A percentile compares a stretch with the other conserved stretches of the same genome.
phyloP scores from a whole-genome alignment of 345 rosid genomes.

The Nephelium lappaceum region DNA sequence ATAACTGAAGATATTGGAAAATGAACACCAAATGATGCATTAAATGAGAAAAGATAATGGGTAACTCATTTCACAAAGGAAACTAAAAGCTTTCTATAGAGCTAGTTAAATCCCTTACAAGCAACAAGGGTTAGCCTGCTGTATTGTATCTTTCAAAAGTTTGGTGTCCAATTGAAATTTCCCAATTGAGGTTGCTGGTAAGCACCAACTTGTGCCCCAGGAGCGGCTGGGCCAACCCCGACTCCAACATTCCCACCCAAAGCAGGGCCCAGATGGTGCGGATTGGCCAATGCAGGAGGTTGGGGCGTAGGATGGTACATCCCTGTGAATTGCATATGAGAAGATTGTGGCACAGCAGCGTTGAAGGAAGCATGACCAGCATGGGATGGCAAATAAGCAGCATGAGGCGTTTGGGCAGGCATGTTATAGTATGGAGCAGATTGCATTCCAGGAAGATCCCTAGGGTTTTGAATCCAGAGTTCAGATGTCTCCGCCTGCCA shows the following conservation, averaged over 20 bases:
- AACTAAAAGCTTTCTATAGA: conserved; percentile 31
- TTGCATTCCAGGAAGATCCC: conserved; percentile 72
- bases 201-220: conserved; percentile 79
- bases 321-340: conserved; percentile 92
- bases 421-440: conserved; percentile 78
- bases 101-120: conserved; percentile 51
- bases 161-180: conserved; percentile 87
- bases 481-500: conserved; percentile 87
- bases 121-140: conserved; percentile 36
- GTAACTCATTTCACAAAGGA: conserved; percentile 35
- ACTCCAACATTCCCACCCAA: conserved; percentile 85
- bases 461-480: conserved; percentile 88
- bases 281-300: conserved; percentile 64
- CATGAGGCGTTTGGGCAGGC: conserved; percentile 82
- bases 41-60: conserved; percentile 24
- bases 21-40: conserved; percentile 24
- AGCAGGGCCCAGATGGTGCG: conserved; percentile 82
- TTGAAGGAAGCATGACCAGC: conserved; percentile 78
- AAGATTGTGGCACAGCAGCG: conserved; percentile 79
- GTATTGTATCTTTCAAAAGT: conserved; percentile 55
- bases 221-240: conserved; percentile 66
- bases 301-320: conserved; percentile 75
- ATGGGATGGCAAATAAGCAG: conserved; percentile 78
- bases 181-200: conserved; percentile 93
- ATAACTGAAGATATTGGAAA: neutral